Percentiles rank a stretch among this genome's conserved stretches.
Conservation (phyloP, 805 yeast genomes). For the Nakazawaea sp. region DNA sequence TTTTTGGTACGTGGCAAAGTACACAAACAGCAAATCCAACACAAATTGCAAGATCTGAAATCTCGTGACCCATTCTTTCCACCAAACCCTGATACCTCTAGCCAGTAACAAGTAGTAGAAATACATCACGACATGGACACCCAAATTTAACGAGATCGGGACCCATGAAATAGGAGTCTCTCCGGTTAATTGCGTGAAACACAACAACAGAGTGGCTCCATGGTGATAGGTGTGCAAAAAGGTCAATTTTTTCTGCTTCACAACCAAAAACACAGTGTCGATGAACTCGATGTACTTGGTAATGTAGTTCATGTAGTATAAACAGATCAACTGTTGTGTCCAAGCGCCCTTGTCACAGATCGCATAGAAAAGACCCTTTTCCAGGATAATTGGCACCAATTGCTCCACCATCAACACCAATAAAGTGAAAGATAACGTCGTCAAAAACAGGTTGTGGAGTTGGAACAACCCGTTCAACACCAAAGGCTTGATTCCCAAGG, state of each 20-base stretch:
- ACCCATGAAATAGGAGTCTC: slow-evolving; percentile 93
- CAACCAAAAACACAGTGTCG: slow-evolving; percentile 87
- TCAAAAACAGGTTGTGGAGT: slow-evolving; percentile 74
- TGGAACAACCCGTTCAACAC: slow-evolving; percentile 75
- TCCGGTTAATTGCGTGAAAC: slow-evolving; percentile 91
- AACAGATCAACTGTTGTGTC: slow-evolving; percentile 74
- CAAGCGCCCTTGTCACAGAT: slow-evolving; percentile 75
- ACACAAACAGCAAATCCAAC: slow-evolving; percentile 83
- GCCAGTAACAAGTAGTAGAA: slow-evolving; percentile 94
- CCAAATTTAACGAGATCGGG: slow-evolving; percentile 80
- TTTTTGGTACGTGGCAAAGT: slow-evolving; percentile 90
- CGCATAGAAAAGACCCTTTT: slow-evolving; percentile 76
- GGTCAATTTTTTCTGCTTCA: slow-evolving; percentile 85
- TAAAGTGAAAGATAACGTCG: slow-evolving; percentile 59
- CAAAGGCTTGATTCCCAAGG: slow-evolving; percentile 50
- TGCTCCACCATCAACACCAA: slow-evolving; percentile 77
- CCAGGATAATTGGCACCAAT: slow-evolving; percentile 65
- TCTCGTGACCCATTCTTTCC: slow-evolving; percentile 99
- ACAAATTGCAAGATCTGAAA: slow-evolving; percentile 92
- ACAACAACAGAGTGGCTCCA: slow-evolving; percentile 93
- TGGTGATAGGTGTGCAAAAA: slow-evolving; percentile 96
- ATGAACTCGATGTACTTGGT: slow-evolving; percentile 84
- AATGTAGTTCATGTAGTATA: slow-evolving; percentile 88
- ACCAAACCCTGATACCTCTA: slow-evolving; percentile 93
- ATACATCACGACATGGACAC: slow-evolving; percentile 95